A percentile compares a stretch with the other conserved stretches of the same genome.
Conservation (phyloP, 2,329 filamentous ascomycete genomes). For the Ceratocystis variospora region DNA sequence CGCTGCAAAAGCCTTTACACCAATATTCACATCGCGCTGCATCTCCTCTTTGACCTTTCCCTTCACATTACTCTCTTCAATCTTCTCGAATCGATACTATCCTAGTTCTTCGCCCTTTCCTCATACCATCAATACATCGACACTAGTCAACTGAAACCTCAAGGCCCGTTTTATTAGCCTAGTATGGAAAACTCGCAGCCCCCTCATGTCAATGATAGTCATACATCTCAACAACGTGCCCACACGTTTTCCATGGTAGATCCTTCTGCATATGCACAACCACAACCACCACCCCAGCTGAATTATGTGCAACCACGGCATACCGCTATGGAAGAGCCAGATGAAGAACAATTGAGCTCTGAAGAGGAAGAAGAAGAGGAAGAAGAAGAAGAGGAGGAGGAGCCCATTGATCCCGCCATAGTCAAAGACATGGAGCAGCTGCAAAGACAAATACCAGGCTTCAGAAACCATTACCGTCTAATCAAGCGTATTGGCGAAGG, state of each 20-base stretch:
- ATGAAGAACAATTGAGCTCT: conserved; percentile 27
- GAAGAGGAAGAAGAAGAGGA: conserved; percentile 35
- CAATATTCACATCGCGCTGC: neutral
- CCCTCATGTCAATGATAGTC: neutral
- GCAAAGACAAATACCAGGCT: conserved; percentile 67
- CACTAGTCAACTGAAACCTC: neutral
- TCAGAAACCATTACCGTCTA: conserved; percentile 69
- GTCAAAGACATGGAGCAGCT: conserved; percentile 79
- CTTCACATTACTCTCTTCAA: neutral
- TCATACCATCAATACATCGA: neutral
- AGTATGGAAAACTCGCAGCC: conserved; percentile 7
- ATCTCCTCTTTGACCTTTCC: neutral
- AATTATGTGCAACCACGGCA: conserved; percentile 32
- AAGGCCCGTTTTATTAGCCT: neutral
- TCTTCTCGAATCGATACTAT: neutral
- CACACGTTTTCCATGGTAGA: conserved; percentile 18
- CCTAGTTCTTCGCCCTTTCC: neutral
- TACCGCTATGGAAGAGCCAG: conserved; percentile 28
- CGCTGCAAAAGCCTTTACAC: neutral
- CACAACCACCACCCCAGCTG: conserved; percentile 7
- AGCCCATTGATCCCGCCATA: conserved; percentile 53
- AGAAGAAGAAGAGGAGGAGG: conserved; percentile 39
- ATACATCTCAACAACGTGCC: conserved; percentile 11
- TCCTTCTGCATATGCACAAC: conserved; percentile 11
- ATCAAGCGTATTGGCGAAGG: conserved; percentile 97